Evolutionary conservation across 2,329 filamentous ascomycete species (phyloP).

Genomic region (Didymellaceae sp.): DNA sequence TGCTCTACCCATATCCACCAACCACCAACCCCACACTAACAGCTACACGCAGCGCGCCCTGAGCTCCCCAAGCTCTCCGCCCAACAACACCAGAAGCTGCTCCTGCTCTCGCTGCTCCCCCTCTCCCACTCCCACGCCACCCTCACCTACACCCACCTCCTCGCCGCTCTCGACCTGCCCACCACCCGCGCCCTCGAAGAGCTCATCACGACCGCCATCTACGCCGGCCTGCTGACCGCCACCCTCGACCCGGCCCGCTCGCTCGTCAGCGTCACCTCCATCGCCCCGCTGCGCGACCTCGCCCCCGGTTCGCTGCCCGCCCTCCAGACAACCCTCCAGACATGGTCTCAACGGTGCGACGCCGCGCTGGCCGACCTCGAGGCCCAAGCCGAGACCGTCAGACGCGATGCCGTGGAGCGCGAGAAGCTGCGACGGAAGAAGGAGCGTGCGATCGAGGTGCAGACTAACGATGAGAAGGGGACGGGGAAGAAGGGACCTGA

Average conservation of each 20-base stretch:
- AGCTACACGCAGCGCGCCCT: constrained; percentile 41
- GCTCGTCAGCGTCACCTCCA: constrained; percentile 76
- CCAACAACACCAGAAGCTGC: constrained; percentile 81
- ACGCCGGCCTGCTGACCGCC: constrained; percentile 79
- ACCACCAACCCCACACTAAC: constrained; percentile 1
- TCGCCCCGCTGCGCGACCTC: constrained; percentile 86
- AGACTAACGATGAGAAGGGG: constrained; percentile 36
- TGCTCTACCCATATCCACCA: no score
- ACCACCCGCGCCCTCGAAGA: constrained; percentile 77
- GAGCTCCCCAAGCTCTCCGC: constrained; percentile 74
- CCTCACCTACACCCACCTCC: constrained; percentile 76
- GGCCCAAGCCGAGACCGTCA: constrained; percentile 72
- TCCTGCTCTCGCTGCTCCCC: constrained; percentile 86
- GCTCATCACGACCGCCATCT: constrained; percentile 85
- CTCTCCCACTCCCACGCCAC: constrained; percentile 70
- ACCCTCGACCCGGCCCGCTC: constrained; percentile 82
- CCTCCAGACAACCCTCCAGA: constrained; percentile 71
- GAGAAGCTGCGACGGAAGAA: constrained; percentile 53
- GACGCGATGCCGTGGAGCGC: constrained; percentile 51
- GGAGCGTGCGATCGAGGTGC: constrained; percentile 48
- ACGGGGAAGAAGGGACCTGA: constrained; percentile 29
- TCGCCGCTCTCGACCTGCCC: constrained; percentile 69
- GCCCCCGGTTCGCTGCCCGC: constrained; percentile 72
- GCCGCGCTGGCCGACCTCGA: constrained; percentile 77
- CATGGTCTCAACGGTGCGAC: constrained; percentile 82